Percentiles rank a stretch among this genome's conserved stretches.
Evolutionary conservation across 352 stramenopile species (phyloP).

Genomic region (Phytophthora macrochlamydospora): DNA sequence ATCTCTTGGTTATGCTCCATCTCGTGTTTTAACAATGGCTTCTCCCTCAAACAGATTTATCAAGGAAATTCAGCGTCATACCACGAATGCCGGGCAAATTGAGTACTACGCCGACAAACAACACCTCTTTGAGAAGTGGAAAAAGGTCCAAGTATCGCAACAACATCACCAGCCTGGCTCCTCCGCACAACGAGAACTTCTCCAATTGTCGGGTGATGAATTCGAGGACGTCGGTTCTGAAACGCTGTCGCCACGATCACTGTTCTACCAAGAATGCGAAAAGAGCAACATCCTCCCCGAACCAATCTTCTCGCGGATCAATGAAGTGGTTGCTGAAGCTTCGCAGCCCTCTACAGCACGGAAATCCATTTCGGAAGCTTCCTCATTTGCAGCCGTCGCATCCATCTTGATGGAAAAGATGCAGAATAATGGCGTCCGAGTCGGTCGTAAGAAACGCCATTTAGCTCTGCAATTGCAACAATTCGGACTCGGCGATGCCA

Average conservation of each 20-base stretch:
- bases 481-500: slow-evolving; percentile 71
- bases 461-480: slow-evolving; percentile 66
- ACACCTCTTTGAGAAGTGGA: slow-evolving; percentile 80
- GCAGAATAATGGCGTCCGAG: slow-evolving; percentile 29
- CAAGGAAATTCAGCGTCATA: slow-evolving; percentile 64
- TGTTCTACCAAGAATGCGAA: slow-evolving; percentile 72
- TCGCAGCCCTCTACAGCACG: slow-evolving; percentile 21
- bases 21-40: not conserved
- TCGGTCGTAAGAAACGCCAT: slow-evolving; percentile 50
- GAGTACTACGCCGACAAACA: slow-evolving; percentile 73
- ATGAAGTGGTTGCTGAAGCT: slow-evolving; percentile 31
- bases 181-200: not conserved
- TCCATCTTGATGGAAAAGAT: slow-evolving; percentile 44
- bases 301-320: slow-evolving; percentile 74
- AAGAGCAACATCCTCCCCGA: slow-evolving; percentile 66
- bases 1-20: not conserved
- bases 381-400: slow-evolving; percentile 44
- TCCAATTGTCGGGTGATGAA: not conserved
- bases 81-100: slow-evolving; percentile 60
- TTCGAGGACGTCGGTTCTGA: slow-evolving; percentile 28
- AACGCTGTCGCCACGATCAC: slow-evolving; percentile 60
- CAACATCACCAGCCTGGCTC: slow-evolving; percentile 43
- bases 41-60: slow-evolving; percentile 49
- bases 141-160: slow-evolving; percentile 62
- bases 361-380: slow-evolving; percentile 2